Evolutionary conservation across 1,139 yeast species (phyloP).

Genomic region (Yamadazyma kanchanaburiensis): DNA sequence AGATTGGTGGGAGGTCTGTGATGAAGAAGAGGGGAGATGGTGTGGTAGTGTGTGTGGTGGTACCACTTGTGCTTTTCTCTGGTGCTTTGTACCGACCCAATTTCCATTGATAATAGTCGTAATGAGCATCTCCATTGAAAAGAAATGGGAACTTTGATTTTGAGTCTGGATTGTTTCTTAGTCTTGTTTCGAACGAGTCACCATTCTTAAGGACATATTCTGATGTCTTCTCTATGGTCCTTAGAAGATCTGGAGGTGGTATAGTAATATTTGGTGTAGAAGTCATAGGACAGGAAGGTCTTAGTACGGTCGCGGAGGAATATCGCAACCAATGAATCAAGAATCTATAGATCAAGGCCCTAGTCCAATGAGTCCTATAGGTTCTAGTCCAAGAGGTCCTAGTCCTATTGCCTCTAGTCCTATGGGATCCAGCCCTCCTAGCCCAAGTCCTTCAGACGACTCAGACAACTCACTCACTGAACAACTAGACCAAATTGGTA

Average conservation of each 20-base stretch:
- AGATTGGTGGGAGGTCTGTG: slow-evolving; percentile 50
- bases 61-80: background rate
- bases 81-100: slow-evolving; percentile 11
- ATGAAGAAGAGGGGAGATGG: slow-evolving; percentile 40
- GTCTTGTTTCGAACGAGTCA: slow-evolving; percentile 55
- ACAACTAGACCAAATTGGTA: slow-evolving; percentile 15
- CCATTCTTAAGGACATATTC: slow-evolving; percentile 73
- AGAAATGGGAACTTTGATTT: slow-evolving; percentile 65
- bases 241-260: slow-evolving; percentile 58
- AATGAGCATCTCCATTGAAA: slow-evolving; percentile 48
- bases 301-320: too few species aligned
- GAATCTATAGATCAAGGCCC: too few species aligned
- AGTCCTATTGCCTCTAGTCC: too few species aligned
- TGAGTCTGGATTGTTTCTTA: slow-evolving; percentile 40
- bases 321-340: too few species aligned
- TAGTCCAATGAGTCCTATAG: too few species aligned
- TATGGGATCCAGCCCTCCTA: too few species aligned
- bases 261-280: slow-evolving; percentile 29
- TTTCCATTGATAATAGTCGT: slow-evolving; percentile 53
- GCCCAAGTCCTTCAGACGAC: too few species aligned
- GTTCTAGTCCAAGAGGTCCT: too few species aligned
- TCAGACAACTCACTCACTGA: slow-evolving; percentile 13
- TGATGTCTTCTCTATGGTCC: slow-evolving; percentile 69
- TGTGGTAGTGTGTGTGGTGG: background rate
- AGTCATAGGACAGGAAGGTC: background rate